phyloP scores from a whole-genome alignment of 140 eudicot species.

The Ambrosia hybrid region DNA sequence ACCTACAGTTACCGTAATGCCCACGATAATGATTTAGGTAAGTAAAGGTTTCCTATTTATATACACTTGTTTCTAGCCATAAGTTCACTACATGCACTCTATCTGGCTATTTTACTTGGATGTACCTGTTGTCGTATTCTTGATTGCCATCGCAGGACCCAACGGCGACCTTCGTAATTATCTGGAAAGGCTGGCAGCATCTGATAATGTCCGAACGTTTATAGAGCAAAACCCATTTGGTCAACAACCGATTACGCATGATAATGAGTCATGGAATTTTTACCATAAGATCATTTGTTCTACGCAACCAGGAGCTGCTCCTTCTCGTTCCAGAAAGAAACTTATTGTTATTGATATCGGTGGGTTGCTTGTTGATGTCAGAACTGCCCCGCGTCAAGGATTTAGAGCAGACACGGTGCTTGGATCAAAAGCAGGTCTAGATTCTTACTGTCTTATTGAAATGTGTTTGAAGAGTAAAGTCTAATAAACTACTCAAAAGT shows the following conservation, averaged over 20 bases:
- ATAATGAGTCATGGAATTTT: conserved; percentile 57
- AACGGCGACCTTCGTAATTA: conserved; percentile 45
- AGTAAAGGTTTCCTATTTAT: too few species aligned
- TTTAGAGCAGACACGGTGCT: conserved; percentile 38
- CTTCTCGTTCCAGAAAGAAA: conserved; percentile 41
- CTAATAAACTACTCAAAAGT: too few species aligned
- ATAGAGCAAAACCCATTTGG: conserved; percentile 50
- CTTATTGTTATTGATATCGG: conserved; percentile 73
- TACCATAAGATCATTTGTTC: conserved; percentile 50
- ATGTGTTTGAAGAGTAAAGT: too few species aligned
- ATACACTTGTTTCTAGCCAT: too few species aligned
- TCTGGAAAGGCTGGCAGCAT: conserved; percentile 40
- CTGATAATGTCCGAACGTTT: conserved; percentile 41
- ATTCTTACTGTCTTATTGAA: background rate
- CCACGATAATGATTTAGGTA: conserved; percentile 44
- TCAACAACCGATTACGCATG: conserved; percentile 44
- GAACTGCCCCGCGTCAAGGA: conserved; percentile 29
- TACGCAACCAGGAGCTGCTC: conserved; percentile 14
- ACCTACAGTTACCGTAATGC: conserved; percentile 45
- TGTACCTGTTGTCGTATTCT: too few species aligned
- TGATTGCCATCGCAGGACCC: conserved; percentile 36
- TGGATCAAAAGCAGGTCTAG: conserved; percentile 58
- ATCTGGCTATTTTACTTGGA: background rate
- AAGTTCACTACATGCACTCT: conserved; percentile 16
- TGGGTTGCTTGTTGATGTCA: conserved; percentile 66